Evolutionary conservation across 495 filamentous ascomycete genomes (phyloP).

Genomic region (Xylaria intraflava): DNA sequence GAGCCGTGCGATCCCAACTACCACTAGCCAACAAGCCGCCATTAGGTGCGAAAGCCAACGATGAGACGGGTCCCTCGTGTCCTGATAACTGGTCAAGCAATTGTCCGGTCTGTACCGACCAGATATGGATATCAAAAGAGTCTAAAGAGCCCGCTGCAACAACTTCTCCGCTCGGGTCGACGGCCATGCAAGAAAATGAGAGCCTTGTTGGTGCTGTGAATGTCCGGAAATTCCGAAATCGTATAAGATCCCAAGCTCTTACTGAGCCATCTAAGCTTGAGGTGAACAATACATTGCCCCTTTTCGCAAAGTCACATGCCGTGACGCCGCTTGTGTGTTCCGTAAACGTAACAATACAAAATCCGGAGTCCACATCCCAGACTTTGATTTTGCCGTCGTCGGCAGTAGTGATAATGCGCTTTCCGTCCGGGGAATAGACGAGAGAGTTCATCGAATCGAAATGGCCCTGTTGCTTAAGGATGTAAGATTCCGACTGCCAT

Average conservation of each 20-base stretch:
- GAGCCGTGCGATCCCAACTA: constrained; percentile 91
- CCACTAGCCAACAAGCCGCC: constrained; percentile 78
- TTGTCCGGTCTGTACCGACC: constrained; percentile 97
- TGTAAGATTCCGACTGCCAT: constrained; percentile 99
- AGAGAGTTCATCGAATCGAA: constrained; percentile 94
- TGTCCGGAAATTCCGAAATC: constrained; percentile 93
- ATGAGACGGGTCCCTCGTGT: constrained; percentile 87
- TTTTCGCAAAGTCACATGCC: constrained; percentile 90
- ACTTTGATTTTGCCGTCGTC: constrained; percentile 98
- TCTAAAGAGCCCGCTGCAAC: constrained; percentile 92
- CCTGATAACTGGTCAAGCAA: constrained; percentile 84
- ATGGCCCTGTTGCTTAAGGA: constrained; percentile 95
- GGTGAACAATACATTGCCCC: constrained; percentile 91
- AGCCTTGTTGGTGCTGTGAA: constrained; percentile 89
- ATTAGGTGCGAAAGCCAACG: constrained; percentile 79
- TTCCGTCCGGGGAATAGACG: constrained; percentile 87
- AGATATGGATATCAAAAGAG: constrained; percentile 94
- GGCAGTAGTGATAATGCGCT: constrained; percentile 82
- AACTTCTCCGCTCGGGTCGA: constrained; percentile 94
- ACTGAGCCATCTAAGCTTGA: constrained; percentile 89
- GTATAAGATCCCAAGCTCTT: constrained; percentile 91
- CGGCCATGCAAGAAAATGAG: constrained; percentile 86
- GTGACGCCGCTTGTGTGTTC: constrained; percentile 94
- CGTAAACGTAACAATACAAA: constrained; percentile 96
- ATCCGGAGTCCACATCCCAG: constrained; percentile 93